A percentile compares a stretch with the other conserved stretches of the same genome.
These are phyloP conservation scores for Sclerotiophoma versabilis DNA, from an alignment of 2,329 filamentous ascomycete species.

Conservation along the genomic window DNA sequence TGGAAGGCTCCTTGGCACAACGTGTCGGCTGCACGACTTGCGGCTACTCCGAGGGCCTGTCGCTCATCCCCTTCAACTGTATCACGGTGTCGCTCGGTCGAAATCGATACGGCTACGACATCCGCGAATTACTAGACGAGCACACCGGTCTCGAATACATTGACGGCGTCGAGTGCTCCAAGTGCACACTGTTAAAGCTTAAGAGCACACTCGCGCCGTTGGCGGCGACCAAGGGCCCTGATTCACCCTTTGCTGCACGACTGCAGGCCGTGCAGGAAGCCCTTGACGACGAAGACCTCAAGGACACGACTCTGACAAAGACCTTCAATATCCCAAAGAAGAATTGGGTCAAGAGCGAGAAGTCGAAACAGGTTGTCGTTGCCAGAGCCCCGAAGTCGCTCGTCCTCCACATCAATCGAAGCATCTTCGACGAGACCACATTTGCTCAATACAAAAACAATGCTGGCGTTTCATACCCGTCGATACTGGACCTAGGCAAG, in stretches of 20 bases:
- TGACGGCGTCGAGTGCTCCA: slow-evolving; percentile 87
- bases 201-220: slow-evolving; percentile 49
- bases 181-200: slow-evolving; percentile 78
- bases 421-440: slow-evolving; percentile 84
- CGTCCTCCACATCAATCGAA: slow-evolving; percentile 88
- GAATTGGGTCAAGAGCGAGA: slow-evolving; percentile 77
- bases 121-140: slow-evolving; percentile 81
- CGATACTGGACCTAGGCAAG: slow-evolving; percentile 74
- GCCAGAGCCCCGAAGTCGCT: slow-evolving; percentile 82
- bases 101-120: slow-evolving; percentile 66
- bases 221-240: slow-evolving; percentile 36
- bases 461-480: slow-evolving; percentile 79
- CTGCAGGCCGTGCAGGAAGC: slow-evolving; percentile 73
- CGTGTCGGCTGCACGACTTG: slow-evolving; percentile 86
- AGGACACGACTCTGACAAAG: slow-evolving; percentile 59
- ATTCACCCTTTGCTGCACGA: slow-evolving; percentile 58
- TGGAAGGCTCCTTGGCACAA: slow-evolving; percentile 88
- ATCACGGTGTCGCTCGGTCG: slow-evolving; percentile 82
- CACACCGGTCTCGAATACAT: slow-evolving; percentile 87
- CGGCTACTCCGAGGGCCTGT: slow-evolving; percentile 85
- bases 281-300: slow-evolving; percentile 79
- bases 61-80: slow-evolving; percentile 92
- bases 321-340: slow-evolving; percentile 61
- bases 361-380: slow-evolving; percentile 88
- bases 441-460: slow-evolving; percentile 84